Conservation (phyloP, 2,329 filamentous ascomycete genomes). For the Aspergillus arachidicola region DNA sequence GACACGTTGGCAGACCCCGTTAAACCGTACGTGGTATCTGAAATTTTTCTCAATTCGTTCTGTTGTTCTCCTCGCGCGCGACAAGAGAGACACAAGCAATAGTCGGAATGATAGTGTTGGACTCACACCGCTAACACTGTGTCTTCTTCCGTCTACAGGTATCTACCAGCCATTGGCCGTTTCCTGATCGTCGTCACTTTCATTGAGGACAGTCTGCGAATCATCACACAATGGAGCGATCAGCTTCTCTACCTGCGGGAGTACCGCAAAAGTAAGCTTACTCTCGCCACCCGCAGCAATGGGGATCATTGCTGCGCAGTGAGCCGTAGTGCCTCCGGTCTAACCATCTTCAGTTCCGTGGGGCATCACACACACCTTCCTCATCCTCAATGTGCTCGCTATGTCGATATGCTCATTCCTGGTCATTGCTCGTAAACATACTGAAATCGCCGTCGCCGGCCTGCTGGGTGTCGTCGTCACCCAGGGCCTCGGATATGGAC, state of each 20-base stretch:
- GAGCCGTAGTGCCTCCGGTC: slow-evolving; percentile 8
- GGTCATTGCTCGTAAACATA: slow-evolving; percentile 90
- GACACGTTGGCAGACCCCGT: slow-evolving; percentile 86
- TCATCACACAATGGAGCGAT: slow-evolving; percentile 96
- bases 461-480: slow-evolving; percentile 89
- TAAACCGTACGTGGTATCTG: slow-evolving; percentile 75
- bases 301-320: not conserved
- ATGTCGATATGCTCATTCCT: slow-evolving; percentile 82
- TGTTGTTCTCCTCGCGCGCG: not conserved
- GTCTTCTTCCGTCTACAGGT: slow-evolving; percentile 58
- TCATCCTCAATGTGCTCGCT: slow-evolving; percentile 83
- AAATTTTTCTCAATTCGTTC: slow-evolving; percentile 1
- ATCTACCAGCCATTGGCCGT: slow-evolving; percentile 90
- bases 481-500: slow-evolving; percentile 92
- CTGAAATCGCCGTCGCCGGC: slow-evolving; percentile 87
- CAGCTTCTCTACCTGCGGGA: slow-evolving; percentile 91
- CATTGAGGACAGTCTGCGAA: slow-evolving; percentile 92
- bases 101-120: slow-evolving; percentile 17
- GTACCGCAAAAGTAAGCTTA: slow-evolving; percentile 81
- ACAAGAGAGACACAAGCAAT: not conserved
- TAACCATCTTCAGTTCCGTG: slow-evolving; percentile 67
- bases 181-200: slow-evolving; percentile 99
- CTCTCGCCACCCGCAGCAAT: not conserved
- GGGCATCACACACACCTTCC: slow-evolving; percentile 89
- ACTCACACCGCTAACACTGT: slow-evolving; percentile 30